Evolutionary conservation across 768 basidiomycete genomes (phyloP).

Genomic region (Mycena albidolilacea): DNA sequence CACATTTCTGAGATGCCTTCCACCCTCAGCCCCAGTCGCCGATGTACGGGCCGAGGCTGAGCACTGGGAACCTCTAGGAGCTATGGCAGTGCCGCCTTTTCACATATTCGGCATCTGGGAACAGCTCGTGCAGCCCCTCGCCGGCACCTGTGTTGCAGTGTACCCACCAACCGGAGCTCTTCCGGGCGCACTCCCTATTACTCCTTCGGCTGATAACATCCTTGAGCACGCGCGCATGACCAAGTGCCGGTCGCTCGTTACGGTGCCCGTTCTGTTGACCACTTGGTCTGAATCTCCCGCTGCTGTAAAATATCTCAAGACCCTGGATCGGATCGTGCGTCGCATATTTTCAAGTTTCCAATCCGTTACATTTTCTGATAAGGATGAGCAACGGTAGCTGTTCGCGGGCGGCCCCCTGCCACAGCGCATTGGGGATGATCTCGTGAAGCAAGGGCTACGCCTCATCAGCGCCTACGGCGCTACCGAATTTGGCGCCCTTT

Average conservation of each 20-base stretch:
- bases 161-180: slow-evolving; percentile 47
- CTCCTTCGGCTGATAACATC: slow-evolving; percentile 53
- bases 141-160: slow-evolving; percentile 36
- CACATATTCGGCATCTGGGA: not conserved
- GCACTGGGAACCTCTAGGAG: not conserved
- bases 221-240: slow-evolving; percentile 44
- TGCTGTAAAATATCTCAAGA: slow-evolving; percentile 44
- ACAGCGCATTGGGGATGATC: slow-evolving; percentile 47
- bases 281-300: slow-evolving; percentile 46
- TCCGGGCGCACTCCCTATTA: slow-evolving; percentile 45
- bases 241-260: slow-evolving; percentile 43
- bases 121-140: slow-evolving; percentile 47
- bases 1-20: not conserved
- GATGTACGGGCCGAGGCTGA: not conserved
- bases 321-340: slow-evolving; percentile 48
- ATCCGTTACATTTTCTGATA: not conserved
- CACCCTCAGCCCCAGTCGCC: slow-evolving; percentile 17
- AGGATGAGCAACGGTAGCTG: slow-evolving; percentile 35
- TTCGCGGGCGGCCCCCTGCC: slow-evolving; percentile 52
- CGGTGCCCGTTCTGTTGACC: slow-evolving; percentile 51
- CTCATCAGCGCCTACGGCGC: slow-evolving; percentile 40
- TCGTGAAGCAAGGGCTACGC: slow-evolving; percentile 48
- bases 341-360: not conserved
- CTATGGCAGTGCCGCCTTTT: not conserved
- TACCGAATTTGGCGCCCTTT: slow-evolving; percentile 50